Base-by-base conservation (phyloP, 257 asterid genomes). In the Linderniella brevidens region DNA sequence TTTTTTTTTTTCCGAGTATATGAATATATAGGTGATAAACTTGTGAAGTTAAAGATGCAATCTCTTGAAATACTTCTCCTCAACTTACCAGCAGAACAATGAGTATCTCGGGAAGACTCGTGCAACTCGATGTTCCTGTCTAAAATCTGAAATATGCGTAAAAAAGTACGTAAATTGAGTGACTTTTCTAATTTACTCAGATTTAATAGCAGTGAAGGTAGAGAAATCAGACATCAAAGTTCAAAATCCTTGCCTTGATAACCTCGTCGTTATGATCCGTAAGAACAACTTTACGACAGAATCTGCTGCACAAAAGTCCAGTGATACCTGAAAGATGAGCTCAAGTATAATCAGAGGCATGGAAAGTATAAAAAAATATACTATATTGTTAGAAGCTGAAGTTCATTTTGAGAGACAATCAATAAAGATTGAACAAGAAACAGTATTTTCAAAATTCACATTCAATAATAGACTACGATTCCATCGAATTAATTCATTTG, bases 191-290 rank as follows among this genome's bases (percentile, higher is more conserved):
- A 25, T 25, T 25, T 6, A 3, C 32, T 25, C n/a, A 25, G 4
- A 25, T 25, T 25, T 25, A 6, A 2, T 6, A 44, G 9, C 14
- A n/a, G 11, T 17, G 48, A 44, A 39, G 9, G 15, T 3, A 9
- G 15, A 39, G 9, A 39, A 39, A 39, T 9, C 13, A 39, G 13
- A 39, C 43, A 39, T 25, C 32, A 25, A 25, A 39, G 15, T 13
- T 39, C 13, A 39, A 63, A 60, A n/a, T n/a, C 52, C 90, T 68
- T 82, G 78, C 96, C 96, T 88, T 88, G 55, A 88, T 84, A 73
- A 84, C 95, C 72, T 88, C 94, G 3, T 75, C 85, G 48, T 74
- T 85, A 57, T 85, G 93, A 72, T 88, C 98, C 38, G 98, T 88
- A 72, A 88, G 54, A 54, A 80, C 75, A 47, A 80, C 84, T 61